phyloP scores from a whole-genome alignment of 371 early-diverging fungal species.

The Mortierella sp. region DNA sequence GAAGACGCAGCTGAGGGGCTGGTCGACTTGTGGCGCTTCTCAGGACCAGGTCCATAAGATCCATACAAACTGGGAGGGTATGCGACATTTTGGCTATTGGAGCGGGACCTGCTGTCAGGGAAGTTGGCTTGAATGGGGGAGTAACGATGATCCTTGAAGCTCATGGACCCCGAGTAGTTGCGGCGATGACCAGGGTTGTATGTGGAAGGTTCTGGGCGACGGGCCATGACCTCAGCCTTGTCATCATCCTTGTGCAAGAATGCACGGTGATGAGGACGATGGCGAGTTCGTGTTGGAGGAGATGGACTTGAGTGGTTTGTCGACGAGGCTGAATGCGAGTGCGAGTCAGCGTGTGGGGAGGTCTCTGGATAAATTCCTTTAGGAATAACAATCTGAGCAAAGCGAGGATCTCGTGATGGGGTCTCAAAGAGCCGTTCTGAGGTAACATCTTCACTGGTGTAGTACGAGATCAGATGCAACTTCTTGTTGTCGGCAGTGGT shows the following conservation, averaged over 20 bases:
- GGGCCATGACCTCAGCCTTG: slow-evolving; percentile 18
- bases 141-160: slow-evolving; percentile 52
- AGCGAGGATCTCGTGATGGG: slow-evolving; percentile 62
- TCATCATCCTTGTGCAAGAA: slow-evolving; percentile 19
- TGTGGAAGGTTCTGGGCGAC: slow-evolving; percentile 30
- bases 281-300: slow-evolving; percentile 57
- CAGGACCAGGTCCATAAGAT: slow-evolving; percentile 22
- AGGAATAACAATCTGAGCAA: slow-evolving; percentile 62
- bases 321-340: slow-evolving; percentile 24
- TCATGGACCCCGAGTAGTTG: slow-evolving; percentile 43
- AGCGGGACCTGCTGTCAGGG: slow-evolving; percentile 41
- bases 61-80: slow-evolving; percentile 26
- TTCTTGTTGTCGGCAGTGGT: slow-evolving; percentile 82
- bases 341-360: slow-evolving; percentile 50
- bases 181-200: slow-evolving; percentile 37
- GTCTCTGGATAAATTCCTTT: slow-evolving; percentile 70
- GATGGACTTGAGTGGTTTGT: slow-evolving; percentile 54
- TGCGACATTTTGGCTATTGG: slow-evolving; percentile 41
- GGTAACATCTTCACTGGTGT: slow-evolving; percentile 78
- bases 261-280: slow-evolving; percentile 53
- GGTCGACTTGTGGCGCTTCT: slow-evolving; percentile 38
- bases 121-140: slow-evolving; percentile 44
- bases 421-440: slow-evolving; percentile 59
- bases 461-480: slow-evolving; percentile 90
- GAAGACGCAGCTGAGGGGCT: slow-evolving; percentile 25